These are phyloP conservation scores for Hygrophoropsis aurantiaca DNA, from an alignment of 768 basidiomycete genomes.

Conservation along the genomic window DNA sequence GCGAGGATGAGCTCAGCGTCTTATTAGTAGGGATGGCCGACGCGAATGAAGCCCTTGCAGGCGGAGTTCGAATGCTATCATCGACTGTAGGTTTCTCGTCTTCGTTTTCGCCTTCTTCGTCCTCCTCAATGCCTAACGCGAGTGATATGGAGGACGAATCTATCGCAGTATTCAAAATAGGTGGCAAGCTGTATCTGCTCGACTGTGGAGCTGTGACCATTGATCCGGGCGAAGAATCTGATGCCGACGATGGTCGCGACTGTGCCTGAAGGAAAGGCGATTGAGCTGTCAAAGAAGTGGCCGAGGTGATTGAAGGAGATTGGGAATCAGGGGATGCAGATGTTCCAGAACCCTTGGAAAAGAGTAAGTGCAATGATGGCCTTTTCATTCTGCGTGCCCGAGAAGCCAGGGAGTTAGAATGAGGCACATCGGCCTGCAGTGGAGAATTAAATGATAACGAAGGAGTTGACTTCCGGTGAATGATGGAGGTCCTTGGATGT, in stretches of 20 bases:
- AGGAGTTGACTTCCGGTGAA: constrained; percentile 37
- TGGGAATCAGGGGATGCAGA: constrained; percentile 35
- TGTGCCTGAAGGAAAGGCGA: constrained; percentile 14
- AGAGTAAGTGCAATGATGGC: constrained; percentile 67
- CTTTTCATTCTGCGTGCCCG: constrained; percentile 50
- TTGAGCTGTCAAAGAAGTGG: constrained; percentile 9
- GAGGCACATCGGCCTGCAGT: constrained; percentile 29
- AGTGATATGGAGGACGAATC: constrained; percentile 52
- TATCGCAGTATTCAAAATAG: constrained; percentile 60
- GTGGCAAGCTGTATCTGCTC: constrained; percentile 48
- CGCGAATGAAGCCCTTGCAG: constrained; percentile 15
- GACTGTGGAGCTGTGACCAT: constrained; percentile 61
- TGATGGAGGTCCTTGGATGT: constrained; percentile 27
- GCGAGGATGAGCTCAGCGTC: constrained; percentile 26
- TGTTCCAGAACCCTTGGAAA: constrained; percentile 62
- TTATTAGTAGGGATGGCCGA: constrained; percentile 9
- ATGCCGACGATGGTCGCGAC: constrained; percentile 24
- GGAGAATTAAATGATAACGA: constrained; percentile 32
- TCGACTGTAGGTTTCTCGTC: neutral
- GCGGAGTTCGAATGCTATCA: constrained; percentile 2
- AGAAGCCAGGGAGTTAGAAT: constrained; percentile 34
- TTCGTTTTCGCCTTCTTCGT: constrained; percentile 26
- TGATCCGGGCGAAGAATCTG: constrained; percentile 38
- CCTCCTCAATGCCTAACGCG: constrained; percentile 26
- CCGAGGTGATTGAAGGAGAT: constrained; percentile 27